Evolutionary conservation across 345 rosid species (phyloP).

Genomic region (Citrus inodora): DNA sequence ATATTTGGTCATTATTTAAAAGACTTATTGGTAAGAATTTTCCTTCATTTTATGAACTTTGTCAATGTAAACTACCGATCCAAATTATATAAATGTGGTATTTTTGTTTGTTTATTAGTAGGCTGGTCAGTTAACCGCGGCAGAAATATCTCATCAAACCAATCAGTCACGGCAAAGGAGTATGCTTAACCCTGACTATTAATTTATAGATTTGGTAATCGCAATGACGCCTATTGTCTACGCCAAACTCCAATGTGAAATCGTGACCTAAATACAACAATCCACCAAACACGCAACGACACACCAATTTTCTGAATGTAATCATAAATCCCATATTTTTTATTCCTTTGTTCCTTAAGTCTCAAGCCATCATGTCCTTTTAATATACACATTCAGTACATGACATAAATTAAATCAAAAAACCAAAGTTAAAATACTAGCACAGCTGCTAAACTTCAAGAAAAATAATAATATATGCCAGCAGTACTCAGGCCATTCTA

Average conservation of each 20-base stretch:
- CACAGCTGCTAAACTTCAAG: conserved; percentile 4
- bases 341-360: conserved; percentile 1
- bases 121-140: too few relatives aligned
- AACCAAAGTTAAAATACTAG: background rate
- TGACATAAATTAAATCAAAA: conserved; percentile 20
- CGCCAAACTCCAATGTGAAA: background rate
- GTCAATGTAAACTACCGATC: too few relatives aligned
- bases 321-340: background rate
- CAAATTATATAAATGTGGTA: too few relatives aligned
- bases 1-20: too few relatives aligned
- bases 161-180: too few relatives aligned
- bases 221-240: background rate
- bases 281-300: background rate
- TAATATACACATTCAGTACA: conserved; percentile 24
- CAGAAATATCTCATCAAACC: too few relatives aligned
- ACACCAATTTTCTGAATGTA: background rate
- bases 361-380: conserved; percentile 8
- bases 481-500: conserved; percentile 15
- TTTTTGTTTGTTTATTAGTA: too few relatives aligned
- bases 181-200: too few relatives aligned
- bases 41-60: too few relatives aligned
- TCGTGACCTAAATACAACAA: background rate
- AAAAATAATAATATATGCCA: background rate
- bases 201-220: too few relatives aligned
- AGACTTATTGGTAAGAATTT: too few relatives aligned